Percentiles rank a stretch among this genome's conserved stretches.
Evolutionary conservation across 768 basidiomycete genomes (phyloP).

Genomic region (Lentinula boryana): DNA sequence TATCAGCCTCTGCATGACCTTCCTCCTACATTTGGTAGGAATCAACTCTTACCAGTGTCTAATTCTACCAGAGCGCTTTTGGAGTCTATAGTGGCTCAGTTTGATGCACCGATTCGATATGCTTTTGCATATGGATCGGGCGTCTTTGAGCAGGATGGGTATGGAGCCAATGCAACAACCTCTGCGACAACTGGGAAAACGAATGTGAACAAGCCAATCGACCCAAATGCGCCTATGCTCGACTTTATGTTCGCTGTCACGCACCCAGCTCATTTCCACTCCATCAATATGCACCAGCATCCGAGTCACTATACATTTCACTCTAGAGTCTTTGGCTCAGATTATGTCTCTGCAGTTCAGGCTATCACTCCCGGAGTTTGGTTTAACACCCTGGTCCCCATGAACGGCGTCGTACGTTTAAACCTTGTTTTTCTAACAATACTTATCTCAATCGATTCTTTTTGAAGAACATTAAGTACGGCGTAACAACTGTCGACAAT

Average conservation of each 20-base stretch:
- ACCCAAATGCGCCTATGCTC: constrained; percentile 64
- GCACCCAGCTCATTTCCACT: constrained; percentile 90
- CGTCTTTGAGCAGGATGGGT: constrained; percentile 90
- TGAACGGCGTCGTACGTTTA: constrained; percentile 74
- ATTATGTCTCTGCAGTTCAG: constrained; percentile 76
- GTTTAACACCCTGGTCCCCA: constrained; percentile 90
- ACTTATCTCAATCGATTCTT: background rate
- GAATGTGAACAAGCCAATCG: constrained; percentile 19
- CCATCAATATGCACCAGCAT: constrained; percentile 89
- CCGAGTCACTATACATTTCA: constrained; percentile 89
- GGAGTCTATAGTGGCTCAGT: constrained; percentile 71
- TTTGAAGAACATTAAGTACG: constrained; percentile 88
- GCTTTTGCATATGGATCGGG: constrained; percentile 98
- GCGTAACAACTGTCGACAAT: constrained; percentile 86
- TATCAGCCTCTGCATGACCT: constrained; percentile 42
- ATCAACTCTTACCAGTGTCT: constrained; percentile 76
- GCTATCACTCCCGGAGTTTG: constrained; percentile 81
- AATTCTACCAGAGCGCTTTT: constrained; percentile 76
- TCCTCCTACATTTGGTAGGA: constrained; percentile 70
- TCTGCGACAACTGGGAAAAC: constrained; percentile 9
- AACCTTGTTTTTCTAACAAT: background rate
- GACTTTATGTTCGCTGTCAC: constrained; percentile 98
- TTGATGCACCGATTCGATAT: constrained; percentile 90
- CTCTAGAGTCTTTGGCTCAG: constrained; percentile 78
- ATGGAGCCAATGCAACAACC: constrained; percentile 20